Evolutionary conservation across 1,284 basidiomycete genomes (phyloP), one percentile per base, ranked within the genome.

Genomic region (Sutorius eximius): DNA sequence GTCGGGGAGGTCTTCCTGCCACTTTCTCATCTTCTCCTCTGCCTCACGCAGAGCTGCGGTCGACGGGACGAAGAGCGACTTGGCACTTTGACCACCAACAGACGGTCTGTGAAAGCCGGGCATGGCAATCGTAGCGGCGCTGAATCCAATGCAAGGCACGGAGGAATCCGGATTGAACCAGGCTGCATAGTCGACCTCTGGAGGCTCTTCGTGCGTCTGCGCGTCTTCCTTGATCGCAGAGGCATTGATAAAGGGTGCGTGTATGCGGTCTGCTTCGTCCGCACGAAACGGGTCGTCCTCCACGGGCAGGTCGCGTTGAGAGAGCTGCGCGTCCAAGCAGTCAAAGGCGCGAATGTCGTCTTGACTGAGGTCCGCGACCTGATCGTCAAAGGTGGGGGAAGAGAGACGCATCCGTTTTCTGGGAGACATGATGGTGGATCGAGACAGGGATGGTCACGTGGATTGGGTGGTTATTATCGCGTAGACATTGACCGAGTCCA

Each of bases 321-420:
- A 80, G 1, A 82, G 70, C 29, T 63, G 68, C 7, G 71, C 66
- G 38, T 86, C 82, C 8, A 86, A 67, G 33, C 72, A 72, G 59
- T 87, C 84, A 44, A 87, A 78, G 1, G 77, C 82, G 13, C 72
- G 69, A 6, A 87, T 67, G 51, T 85, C 80, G 32, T 83, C 77
- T 57, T 82, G 79, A 50, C 80, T 87, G 52, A 80, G 65, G 36
- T 82, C 75, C 7, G 66, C 75, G 20, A 82, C 66, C 56, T 82
- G 79, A 36, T 79, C 76, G 53, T 87, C 86, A 61, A 83, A 86
- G n/a, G 82, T 81, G 1, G 87, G 86, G 7, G 86, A 89, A 1
- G 85, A 86, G 37, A 86, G 74, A 44, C 86, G 76, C 61, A 80
- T 79, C 32, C 82, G 76, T 70, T 89, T 85, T 32, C 73, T 70